These are phyloP conservation scores for Sporothrix curviconia DNA, from an alignment of 2,329 filamentous ascomycete genomes.

Conservation along the genomic window DNA sequence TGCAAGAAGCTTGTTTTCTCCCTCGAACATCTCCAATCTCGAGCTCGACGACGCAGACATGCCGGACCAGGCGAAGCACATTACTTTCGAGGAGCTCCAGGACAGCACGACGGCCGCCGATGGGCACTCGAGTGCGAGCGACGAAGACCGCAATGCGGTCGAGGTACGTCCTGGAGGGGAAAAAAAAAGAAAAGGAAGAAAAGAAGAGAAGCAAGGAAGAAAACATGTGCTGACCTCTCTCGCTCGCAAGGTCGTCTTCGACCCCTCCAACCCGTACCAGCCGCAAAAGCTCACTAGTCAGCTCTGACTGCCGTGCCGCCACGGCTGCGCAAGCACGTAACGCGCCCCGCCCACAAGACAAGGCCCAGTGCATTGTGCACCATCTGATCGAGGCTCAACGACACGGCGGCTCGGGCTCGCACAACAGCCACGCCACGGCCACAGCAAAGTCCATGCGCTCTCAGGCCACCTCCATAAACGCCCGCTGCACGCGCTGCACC, in stretches of 20 bases:
- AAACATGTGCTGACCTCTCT: no score
- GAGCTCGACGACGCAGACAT: background rate
- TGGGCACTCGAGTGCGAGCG: conserved; percentile 39
- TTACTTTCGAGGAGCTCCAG: conserved; percentile 21
- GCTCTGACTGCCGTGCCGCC: conserved; percentile 39
- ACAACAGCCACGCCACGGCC: conserved; percentile 21
- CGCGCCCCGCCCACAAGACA: conserved; percentile 24
- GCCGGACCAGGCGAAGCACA: conserved; percentile 1
- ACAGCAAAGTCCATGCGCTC: conserved; percentile 11
- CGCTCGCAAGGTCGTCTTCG: conserved; percentile 63
- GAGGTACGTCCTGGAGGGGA: conserved; percentile 41
- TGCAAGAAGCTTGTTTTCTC: background rate
- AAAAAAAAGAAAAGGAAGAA: no score
- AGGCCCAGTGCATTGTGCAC: conserved; percentile 59
- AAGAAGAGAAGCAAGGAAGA: no score
- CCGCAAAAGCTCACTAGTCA: conserved; percentile 59
- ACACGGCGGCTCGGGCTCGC: conserved; percentile 24
- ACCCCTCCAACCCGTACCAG: conserved; percentile 54
- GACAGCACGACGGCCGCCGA: conserved; percentile 32
- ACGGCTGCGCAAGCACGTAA: conserved; percentile 28
- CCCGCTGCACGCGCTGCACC: background rate
- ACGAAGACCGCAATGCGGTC: conserved; percentile 45
- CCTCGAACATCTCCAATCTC: background rate
- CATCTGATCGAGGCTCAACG: conserved; percentile 56
- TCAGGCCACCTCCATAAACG: conserved; percentile 6